These are phyloP conservation scores for Jackrogersella minutella DNA, from an alignment of 495 filamentous ascomycete genomes.

Conservation along the genomic window DNA sequence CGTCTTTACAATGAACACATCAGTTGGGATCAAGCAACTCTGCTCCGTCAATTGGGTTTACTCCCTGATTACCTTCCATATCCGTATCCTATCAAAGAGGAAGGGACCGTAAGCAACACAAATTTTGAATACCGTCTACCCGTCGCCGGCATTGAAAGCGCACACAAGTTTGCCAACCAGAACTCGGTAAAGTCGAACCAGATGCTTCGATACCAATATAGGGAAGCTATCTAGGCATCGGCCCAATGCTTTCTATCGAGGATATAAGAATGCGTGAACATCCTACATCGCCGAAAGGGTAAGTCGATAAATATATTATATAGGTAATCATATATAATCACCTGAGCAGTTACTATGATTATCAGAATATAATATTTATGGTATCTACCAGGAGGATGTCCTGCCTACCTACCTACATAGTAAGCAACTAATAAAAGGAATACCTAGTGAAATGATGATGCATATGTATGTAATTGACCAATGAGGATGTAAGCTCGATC, in stretches of 20 bases:
- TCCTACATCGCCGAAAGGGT: neutral
- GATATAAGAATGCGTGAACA: neutral
- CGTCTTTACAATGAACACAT: slow-evolving; percentile 83
- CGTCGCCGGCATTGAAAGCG: slow-evolving; percentile 71
- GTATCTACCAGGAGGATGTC: too few species aligned
- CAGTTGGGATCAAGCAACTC: slow-evolving; percentile 87
- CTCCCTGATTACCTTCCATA: slow-evolving; percentile 68
- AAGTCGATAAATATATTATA: too few species aligned
- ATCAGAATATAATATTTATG: too few species aligned
- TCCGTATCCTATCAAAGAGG: slow-evolving; percentile 59
- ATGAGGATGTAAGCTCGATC: neutral
- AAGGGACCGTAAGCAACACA: slow-evolving; percentile 46
- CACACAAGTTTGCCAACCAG: slow-evolving; percentile 71
- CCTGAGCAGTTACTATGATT: too few species aligned
- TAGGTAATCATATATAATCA: too few species aligned
- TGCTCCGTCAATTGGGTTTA: slow-evolving; percentile 78
- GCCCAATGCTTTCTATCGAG: too few species aligned
- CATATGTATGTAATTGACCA: too few species aligned
- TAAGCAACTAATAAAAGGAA: too few species aligned
- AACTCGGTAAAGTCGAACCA: slow-evolving; percentile 66
- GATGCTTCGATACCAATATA: slow-evolving; percentile 59
- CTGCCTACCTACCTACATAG: too few species aligned
- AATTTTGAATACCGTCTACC: slow-evolving; percentile 71
- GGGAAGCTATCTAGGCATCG: neutral
- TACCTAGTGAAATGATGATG: too few species aligned